Evolutionary conservation across 2,329 filamentous ascomycete species (phyloP).

Genomic region (Ceratocystis albifundus): DNA sequence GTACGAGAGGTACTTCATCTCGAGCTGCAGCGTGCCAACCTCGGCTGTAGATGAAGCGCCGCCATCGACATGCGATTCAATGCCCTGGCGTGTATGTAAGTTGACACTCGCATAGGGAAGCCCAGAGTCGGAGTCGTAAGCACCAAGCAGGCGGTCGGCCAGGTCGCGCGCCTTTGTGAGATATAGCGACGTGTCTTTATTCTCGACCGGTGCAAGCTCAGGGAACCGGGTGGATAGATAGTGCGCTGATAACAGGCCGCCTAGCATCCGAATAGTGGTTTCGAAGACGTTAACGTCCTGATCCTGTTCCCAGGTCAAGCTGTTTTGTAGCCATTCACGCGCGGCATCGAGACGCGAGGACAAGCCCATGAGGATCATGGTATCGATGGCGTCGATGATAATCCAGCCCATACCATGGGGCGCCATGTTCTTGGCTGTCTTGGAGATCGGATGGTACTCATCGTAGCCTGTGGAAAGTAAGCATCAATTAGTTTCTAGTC

Average conservation of each 20-base stretch:
- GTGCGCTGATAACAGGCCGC: slow-evolving; percentile 82
- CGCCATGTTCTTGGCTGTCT: slow-evolving; percentile 72
- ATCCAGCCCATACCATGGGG: slow-evolving; percentile 91
- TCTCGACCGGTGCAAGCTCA: slow-evolving; percentile 59
- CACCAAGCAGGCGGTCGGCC: slow-evolving; percentile 72
- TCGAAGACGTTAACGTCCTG: slow-evolving; percentile 97
- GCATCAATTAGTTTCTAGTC: slow-evolving; percentile 25
- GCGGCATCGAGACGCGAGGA: slow-evolving; percentile 75
- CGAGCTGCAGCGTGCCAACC: slow-evolving; percentile 80
- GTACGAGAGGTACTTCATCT: slow-evolving; percentile 94
- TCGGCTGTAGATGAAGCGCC: slow-evolving; percentile 92
- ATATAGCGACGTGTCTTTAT: slow-evolving; percentile 73
- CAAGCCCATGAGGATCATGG: slow-evolving; percentile 95
- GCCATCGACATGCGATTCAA: slow-evolving; percentile 69
- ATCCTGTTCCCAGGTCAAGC: slow-evolving; percentile 75
- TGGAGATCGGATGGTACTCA: slow-evolving; percentile 73
- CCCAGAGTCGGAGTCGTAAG: slow-evolving; percentile 78
- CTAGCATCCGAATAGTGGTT: slow-evolving; percentile 94
- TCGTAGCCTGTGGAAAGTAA: slow-evolving; percentile 51
- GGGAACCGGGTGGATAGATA: slow-evolving; percentile 82
- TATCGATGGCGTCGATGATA: slow-evolving; percentile 90
- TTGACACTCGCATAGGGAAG: slow-evolving; percentile 88
- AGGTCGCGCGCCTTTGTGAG: slow-evolving; percentile 92
- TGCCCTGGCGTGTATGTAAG: slow-evolving; percentile 61
- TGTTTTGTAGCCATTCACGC: slow-evolving; percentile 74